These are phyloP conservation scores for Evansstolkia leycettana DNA, from an alignment of 495 filamentous ascomycete genomes.

Conservation along the genomic window DNA sequence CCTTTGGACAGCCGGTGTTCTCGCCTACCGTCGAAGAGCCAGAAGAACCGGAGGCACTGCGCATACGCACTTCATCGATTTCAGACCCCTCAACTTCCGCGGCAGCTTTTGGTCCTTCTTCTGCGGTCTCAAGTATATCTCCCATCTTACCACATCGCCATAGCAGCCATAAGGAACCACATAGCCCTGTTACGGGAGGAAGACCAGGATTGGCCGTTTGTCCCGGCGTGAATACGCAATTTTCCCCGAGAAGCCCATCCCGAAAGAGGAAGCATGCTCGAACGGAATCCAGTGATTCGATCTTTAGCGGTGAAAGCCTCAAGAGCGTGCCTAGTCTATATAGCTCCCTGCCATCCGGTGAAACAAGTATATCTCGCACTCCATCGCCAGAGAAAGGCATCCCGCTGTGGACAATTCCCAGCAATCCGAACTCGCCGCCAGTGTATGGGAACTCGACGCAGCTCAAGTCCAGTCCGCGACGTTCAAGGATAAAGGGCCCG, in stretches of 20 bases:
- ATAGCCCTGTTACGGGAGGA: background rate
- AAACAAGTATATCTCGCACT: constrained; percentile 15
- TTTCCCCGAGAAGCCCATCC: constrained; percentile 8
- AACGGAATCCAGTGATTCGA: constrained; percentile 4
- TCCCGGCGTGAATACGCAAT: constrained; percentile 7
- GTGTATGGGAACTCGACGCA: constrained; percentile 10
- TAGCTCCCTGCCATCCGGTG: constrained; percentile 14
- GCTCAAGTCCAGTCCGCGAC: constrained; percentile 21
- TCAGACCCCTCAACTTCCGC: constrained; percentile 7
- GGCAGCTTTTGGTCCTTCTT: constrained; percentile 3
- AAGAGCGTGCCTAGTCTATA: constrained; percentile 16
- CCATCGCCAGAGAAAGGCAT: constrained; percentile 22
- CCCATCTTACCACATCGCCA: constrained; percentile 8
- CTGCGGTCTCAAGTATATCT: constrained; percentile 4
- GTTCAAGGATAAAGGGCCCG: constrained; percentile 25
- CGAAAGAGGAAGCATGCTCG: constrained; percentile 16
- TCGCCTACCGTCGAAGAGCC: constrained; percentile 27
- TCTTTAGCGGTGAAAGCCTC: constrained; percentile 1
- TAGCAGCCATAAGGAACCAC: constrained; percentile 6
- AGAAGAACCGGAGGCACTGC: constrained; percentile 23
- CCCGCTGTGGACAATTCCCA: constrained; percentile 17
- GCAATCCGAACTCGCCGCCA: constrained; percentile 12
- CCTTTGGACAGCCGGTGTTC: constrained; percentile 22
- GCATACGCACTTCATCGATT: constrained; percentile 7
- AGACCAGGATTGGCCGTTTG: constrained; percentile 7